Percentiles rank a stretch among this genome's conserved stretches.
phyloP scores from a whole-genome alignment of 2,329 filamentous ascomycete genomes.

The Hortaea sp. region DNA sequence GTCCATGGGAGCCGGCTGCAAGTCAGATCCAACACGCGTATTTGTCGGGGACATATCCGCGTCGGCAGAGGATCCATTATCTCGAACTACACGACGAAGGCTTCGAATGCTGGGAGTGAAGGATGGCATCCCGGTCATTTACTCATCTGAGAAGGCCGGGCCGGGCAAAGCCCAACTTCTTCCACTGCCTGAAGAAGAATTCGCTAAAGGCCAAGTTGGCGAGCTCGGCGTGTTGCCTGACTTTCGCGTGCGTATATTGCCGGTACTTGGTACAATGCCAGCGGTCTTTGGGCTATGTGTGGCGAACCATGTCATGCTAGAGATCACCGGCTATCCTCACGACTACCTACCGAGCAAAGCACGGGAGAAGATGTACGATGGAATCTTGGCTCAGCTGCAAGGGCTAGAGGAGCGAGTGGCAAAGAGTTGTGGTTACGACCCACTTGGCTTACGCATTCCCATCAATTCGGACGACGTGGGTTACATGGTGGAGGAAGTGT shows the following conservation, averaged over 20 bases:
- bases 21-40: slow-evolving; percentile 74
- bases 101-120: slow-evolving; percentile 68
- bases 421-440: slow-evolving; percentile 42
- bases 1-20: slow-evolving; percentile 93
- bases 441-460: slow-evolving; percentile 67
- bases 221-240: slow-evolving; percentile 84
- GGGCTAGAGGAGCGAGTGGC: slow-evolving; percentile 68
- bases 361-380: slow-evolving; percentile 85
- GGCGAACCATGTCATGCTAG: slow-evolving; percentile 86
- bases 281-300: slow-evolving; percentile 87
- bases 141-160: slow-evolving; percentile 79
- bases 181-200: slow-evolving; percentile 80
- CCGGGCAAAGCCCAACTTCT: slow-evolving; percentile 85
- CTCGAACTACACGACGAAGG: slow-evolving; percentile 69
- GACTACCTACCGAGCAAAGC: slow-evolving; percentile 75
- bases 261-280: slow-evolving; percentile 93
- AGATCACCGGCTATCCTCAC: slow-evolving; percentile 70
- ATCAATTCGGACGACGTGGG: slow-evolving; percentile 71
- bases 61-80: slow-evolving; percentile 81
- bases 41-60: slow-evolving; percentile 84
- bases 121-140: slow-evolving; percentile 82
- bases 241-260: slow-evolving; percentile 88
- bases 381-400: slow-evolving; percentile 65
- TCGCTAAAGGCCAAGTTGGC: slow-evolving; percentile 71
- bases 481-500: slow-evolving; percentile 85